These are phyloP conservation scores for Tolypocladium capitatum DNA, from an alignment of 2,329 filamentous ascomycete genomes.

Conservation along the genomic window DNA sequence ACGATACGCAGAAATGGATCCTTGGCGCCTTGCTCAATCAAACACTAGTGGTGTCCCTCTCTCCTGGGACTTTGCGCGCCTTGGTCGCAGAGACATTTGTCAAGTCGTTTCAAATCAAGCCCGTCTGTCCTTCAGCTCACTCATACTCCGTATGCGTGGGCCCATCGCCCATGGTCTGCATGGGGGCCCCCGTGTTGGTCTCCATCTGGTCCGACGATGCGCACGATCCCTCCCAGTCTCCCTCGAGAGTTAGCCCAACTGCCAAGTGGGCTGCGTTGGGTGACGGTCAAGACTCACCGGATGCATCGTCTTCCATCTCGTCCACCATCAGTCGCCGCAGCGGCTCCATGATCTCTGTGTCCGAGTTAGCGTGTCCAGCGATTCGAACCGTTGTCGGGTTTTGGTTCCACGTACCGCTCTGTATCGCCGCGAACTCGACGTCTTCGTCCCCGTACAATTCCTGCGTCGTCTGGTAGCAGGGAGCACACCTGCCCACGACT, in stretches of 20 bases:
- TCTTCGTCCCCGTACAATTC: conserved; percentile 18
- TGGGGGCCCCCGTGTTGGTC: conserved; percentile 31
- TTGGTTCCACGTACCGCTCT: conserved; percentile 12
- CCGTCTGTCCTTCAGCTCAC: conserved; percentile 25
- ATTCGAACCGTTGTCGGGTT: neutral
- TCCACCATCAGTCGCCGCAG: conserved; percentile 43
- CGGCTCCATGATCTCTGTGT: conserved; percentile 27
- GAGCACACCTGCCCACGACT: conserved; percentile 27
- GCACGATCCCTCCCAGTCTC: conserved; percentile 43
- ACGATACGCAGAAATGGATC: neutral
- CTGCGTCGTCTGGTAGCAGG: conserved; percentile 23
- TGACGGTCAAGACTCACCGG: conserved; percentile 31
- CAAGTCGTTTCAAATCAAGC: conserved; percentile 11
- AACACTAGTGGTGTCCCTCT: neutral
- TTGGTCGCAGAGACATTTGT: neutral
- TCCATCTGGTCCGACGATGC: conserved; percentile 43
- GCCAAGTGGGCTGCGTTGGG: neutral
- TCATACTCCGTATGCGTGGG: conserved; percentile 6
- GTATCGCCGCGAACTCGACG: conserved; percentile 13
- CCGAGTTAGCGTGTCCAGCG: neutral
- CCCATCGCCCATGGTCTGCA: conserved; percentile 17
- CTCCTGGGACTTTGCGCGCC: neutral
- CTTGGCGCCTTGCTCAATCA: conserved; percentile 4
- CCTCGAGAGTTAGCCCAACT: neutral
- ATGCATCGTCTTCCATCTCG: conserved; percentile 44